Conservation (phyloP, 2,329 filamentous ascomycete species). For the Penicillium sp. region DNA sequence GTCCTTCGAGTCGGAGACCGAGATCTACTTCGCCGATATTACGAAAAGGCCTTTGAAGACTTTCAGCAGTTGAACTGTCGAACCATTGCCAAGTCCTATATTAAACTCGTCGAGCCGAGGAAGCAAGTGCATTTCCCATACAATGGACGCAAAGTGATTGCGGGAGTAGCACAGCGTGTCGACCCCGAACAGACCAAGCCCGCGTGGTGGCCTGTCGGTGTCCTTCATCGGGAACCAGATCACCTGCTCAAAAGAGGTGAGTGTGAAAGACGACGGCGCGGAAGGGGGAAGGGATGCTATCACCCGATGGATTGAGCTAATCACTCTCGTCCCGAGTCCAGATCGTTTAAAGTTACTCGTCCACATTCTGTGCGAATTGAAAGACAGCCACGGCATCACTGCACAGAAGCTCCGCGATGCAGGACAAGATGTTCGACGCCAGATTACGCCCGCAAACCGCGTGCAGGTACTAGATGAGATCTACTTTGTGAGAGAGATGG, state of each 20-base stretch:
- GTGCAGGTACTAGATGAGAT: slow-evolving; percentile 31
- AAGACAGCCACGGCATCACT: slow-evolving; percentile 27
- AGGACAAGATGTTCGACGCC: slow-evolving; percentile 29
- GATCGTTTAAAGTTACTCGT: slow-evolving; percentile 28
- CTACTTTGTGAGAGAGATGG: slow-evolving; percentile 29
- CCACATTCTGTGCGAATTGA: slow-evolving; percentile 31
- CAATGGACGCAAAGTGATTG: slow-evolving; percentile 35
- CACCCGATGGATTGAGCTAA: too few relatives aligned
- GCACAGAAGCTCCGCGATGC: slow-evolving; percentile 31
- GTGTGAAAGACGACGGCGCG: background rate
- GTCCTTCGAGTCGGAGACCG: slow-evolving; percentile 26
- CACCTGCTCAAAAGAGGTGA: slow-evolving; percentile 29
- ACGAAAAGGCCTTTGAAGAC: slow-evolving; percentile 36
- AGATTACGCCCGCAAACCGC: slow-evolving; percentile 25
- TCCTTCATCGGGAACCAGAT: slow-evolving; percentile 30
- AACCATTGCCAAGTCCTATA: slow-evolving; percentile 41
- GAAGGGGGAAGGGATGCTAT: too few relatives aligned
- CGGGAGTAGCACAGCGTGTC: slow-evolving; percentile 25
- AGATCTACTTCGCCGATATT: slow-evolving; percentile 30
- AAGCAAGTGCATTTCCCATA: slow-evolving; percentile 47
- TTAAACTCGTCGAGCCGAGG: slow-evolving; percentile 43
- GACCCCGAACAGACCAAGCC: slow-evolving; percentile 32
- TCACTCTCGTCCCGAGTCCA: slow-evolving; percentile 5
- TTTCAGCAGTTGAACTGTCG: slow-evolving; percentile 45
- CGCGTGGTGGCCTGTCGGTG: slow-evolving; percentile 30